Conservation (phyloP, 2,329 filamentous ascomycete genomes). For the Ambrosiella xylebori region DNA sequence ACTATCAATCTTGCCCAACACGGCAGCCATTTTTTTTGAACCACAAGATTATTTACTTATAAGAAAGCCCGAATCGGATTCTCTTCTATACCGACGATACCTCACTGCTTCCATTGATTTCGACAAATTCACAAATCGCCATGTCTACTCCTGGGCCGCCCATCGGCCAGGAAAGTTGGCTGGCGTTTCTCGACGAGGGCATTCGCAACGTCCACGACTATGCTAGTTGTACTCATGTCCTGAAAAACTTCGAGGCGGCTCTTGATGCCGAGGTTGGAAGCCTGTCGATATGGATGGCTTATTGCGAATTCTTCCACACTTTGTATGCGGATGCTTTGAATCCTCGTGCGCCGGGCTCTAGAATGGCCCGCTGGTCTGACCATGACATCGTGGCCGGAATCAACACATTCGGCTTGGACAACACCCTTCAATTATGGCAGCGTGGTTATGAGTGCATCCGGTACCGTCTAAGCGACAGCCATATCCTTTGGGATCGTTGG, state of each 20-base stretch:
- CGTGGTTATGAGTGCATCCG: slow-evolving; percentile 54
- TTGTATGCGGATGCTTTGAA: slow-evolving; percentile 31
- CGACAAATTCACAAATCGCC: background rate
- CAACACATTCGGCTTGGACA: slow-evolving; percentile 53
- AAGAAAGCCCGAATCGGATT: no score
- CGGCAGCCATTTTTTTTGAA: no score
- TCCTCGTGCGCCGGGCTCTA: slow-evolving; percentile 7
- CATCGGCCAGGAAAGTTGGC: slow-evolving; percentile 61
- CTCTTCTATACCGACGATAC: no score
- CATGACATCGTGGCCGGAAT: slow-evolving; percentile 53
- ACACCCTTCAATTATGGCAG: slow-evolving; percentile 51
- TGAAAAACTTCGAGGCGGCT: slow-evolving; percentile 57
- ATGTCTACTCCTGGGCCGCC: slow-evolving; percentile 30
- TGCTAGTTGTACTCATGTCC: slow-evolving; percentile 33
- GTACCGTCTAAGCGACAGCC: slow-evolving; percentile 60
- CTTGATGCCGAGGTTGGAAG: slow-evolving; percentile 56
- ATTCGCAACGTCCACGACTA: slow-evolving; percentile 40
- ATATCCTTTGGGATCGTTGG: slow-evolving; percentile 65
- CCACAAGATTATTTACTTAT: no score
- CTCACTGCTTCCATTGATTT: no score
- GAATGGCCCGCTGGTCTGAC: slow-evolving; percentile 30
- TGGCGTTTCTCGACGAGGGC: slow-evolving; percentile 60
- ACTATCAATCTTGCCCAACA: no score
- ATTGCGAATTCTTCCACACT: slow-evolving; percentile 61
- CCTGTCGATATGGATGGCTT: slow-evolving; percentile 56